These are phyloP conservation scores for Coemansia sp. DNA, from an alignment of 192 early-diverging fungal genomes.

Conservation along the genomic window DNA sequence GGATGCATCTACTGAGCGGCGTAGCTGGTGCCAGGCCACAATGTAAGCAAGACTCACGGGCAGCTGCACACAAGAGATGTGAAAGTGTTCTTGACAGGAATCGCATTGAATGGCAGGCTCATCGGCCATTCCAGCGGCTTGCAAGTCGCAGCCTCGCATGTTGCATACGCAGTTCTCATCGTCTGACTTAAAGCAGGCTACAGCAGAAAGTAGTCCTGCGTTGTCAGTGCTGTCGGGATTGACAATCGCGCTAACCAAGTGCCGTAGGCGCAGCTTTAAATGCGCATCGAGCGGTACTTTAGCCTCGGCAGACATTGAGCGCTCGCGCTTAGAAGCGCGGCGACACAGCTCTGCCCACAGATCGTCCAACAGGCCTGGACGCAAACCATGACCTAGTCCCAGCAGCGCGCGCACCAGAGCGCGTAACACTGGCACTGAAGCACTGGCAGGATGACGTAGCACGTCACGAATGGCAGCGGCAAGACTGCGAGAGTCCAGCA, in stretches of 20 bases:
- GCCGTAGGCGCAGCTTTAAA: constrained; percentile 19
- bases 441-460: neutral
- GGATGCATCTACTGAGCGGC: constrained; percentile 19
- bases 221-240: constrained; percentile 23
- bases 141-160: constrained; percentile 17
- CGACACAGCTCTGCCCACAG: constrained; percentile 33
- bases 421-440: constrained; percentile 20
- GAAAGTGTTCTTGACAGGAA: constrained; percentile 63
- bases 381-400: constrained; percentile 29
- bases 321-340: neutral
- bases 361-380: constrained; percentile 22
- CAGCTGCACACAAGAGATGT: constrained; percentile 59
- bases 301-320: neutral
- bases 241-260: constrained; percentile 20
- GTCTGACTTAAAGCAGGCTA: constrained; percentile 19
- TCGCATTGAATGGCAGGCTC: constrained; percentile 64
- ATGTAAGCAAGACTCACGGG: constrained; percentile 27
- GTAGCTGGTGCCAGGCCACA: constrained; percentile 35
- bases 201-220: constrained; percentile 21
- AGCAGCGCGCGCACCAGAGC: constrained; percentile 29
- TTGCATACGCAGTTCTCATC: constrained; percentile 51
- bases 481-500: constrained; percentile 40
- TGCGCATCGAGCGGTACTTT: neutral
- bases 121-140: constrained; percentile 4
- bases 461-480: constrained; percentile 5